Base-by-base conservation (phyloP, 345 rosid species). In the Salix arbutifolia region DNA sequence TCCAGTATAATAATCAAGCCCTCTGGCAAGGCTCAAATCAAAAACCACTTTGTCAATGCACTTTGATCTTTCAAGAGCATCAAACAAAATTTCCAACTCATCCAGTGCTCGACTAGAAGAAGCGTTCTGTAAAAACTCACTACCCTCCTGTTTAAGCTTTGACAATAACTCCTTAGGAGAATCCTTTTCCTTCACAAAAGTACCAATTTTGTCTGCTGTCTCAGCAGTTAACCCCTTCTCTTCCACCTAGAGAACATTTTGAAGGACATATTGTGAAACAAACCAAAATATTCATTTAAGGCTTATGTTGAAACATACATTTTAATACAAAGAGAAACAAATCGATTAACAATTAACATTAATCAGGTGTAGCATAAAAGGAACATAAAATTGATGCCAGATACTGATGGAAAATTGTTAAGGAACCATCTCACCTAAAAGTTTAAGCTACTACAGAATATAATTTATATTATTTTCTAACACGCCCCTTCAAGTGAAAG, bases 1-100 rank as follows among this genome's bases (percentile, higher is more conserved):
- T 10, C 99, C 99, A 0, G 99, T 93, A 78, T 96, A 96, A 86
- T 96, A 96, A 86, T 93, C 99, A 73, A 96, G 99, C 66, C 99
- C 99, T 83, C 99, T 90, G 65, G 98, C 99, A 71, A 96, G 93
- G 81, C 99, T 96, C 79, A 96, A 87, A 82, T 96, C 99, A 83
- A 96, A 96, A 76, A 92, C 91, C 75, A 96, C 88, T 83, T 85
- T 93, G 80, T 88, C 77, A 73, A 85, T 87, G 79, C 97, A 90
- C 80, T 88, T 87, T 65, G 99, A 86, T 83, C 80, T 91, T 16
- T 90, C 92, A 17, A 96, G 86, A 81, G 97, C 96, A 78, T 90
- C 89, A 87, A 96, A 96, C 83, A 96, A 68, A 83, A 93, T 84
- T 66, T 82, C 86, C 85, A 96, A 80, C 73, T 93, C 98, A 56